Evolutionary conservation across 768 basidiomycete species (phyloP).

Genomic region (Tulasnella sp.): DNA sequence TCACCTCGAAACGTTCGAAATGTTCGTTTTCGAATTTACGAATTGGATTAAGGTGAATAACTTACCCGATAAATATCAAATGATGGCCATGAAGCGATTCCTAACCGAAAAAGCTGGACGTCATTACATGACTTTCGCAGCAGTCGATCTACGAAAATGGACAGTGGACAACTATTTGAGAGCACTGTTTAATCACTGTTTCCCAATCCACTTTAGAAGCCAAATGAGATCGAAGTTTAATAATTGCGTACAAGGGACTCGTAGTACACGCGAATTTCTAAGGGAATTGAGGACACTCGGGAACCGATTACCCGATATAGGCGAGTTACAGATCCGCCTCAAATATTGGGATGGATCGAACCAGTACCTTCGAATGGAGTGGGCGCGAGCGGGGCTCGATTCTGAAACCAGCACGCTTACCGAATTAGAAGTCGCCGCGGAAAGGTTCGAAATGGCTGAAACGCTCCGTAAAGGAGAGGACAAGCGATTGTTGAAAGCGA

Average conservation of each 20-base stretch:
- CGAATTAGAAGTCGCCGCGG: background rate
- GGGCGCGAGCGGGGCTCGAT: background rate
- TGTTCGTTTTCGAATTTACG: background rate
- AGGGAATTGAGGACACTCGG: conserved; percentile 3
- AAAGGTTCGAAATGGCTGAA: background rate
- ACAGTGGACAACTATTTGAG: background rate
- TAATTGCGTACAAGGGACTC: background rate
- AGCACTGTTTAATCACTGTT: conserved; percentile 7
- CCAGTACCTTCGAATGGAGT: background rate
- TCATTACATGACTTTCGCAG: background rate
- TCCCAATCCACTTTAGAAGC: conserved; percentile 7
- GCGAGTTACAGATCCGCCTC: background rate
- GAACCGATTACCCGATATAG: conserved; percentile 5
- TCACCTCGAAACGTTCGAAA: background rate
- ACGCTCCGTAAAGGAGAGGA: background rate
- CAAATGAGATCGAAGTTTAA: background rate
- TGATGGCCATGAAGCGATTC: background rate
- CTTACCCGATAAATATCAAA: background rate
- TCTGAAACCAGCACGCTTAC: background rate
- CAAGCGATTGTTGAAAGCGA: background rate
- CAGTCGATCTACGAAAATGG: background rate
- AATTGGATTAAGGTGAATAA: background rate
- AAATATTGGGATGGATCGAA: background rate
- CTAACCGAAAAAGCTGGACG: background rate
- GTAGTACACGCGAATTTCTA: background rate